Evolutionary conservation across 164 flowering plant species (phyloP), one percentile per base, ranked within the genome.

Genomic region (Vitis riparia): DNA sequence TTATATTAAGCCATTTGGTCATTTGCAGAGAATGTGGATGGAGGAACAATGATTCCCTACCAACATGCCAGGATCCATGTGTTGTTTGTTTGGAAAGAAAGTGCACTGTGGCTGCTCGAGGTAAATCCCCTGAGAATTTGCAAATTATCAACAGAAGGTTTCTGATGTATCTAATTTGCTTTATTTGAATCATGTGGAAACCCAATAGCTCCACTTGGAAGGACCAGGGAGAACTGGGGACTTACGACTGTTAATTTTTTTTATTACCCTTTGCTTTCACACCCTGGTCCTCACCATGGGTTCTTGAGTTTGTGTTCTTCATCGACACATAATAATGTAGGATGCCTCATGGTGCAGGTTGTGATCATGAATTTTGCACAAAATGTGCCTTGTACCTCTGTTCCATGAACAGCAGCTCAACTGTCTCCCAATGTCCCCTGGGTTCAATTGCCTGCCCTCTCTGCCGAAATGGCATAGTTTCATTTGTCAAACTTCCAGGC

Each of bases 391-490:
- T 94, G 60, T 89, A 91, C 76, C 92, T 92, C 37, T 92, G 98
- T 65, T 87, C 90, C 29, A 91, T 88, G 50, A 86, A 79, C 75
- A 72, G 79, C 79, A 76, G 85, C 61, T 74, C 91, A 7, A 71
- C 82, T 1, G 73, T 69, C 9, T 55, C 80, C 0, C 72, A 78
- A 7, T 88, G 91, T 14, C 89, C 95, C 2, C 84, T 85, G 0
- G 98, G 98, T 27, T 89, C 98, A n/a, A 85, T 94, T 49, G 73
- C 97, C 3, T 94, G 98, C 75, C 98, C 98, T 51, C 89, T 94
- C 8, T 94, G 98, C 72, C 87, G 98, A 8, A 89, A 89, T 32
- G 97, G 93, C 50, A 91, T 94, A 30, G 88, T 94, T 57, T 89
- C 97, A 27, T 94, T 92, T 61, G 73, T 66, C 48, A 89, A 80